Evolutionary conservation across 441 rosid genomes (phyloP).

Genomic region (Adansonia rubrostipa): DNA sequence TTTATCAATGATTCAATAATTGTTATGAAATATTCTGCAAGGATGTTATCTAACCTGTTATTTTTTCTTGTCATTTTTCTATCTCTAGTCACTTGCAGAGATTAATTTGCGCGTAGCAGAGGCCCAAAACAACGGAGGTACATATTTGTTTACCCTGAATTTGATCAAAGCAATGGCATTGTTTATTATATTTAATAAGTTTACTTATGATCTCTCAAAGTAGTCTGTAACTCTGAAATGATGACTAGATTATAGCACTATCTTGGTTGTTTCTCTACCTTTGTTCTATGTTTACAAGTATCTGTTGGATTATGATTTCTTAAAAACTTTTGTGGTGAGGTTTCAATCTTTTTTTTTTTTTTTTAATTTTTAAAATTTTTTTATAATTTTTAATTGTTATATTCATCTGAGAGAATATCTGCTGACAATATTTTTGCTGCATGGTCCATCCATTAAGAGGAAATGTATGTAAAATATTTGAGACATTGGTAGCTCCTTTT

Average conservation of each 20-base stretch:
- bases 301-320: not conserved
- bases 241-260: conserved; percentile 11
- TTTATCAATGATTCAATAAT: conserved; percentile 22
- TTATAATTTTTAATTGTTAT: not conserved
- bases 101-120: conserved; percentile 79
- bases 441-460: not conserved
- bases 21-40: conserved; percentile 22
- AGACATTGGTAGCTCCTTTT: not conserved
- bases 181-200: conserved; percentile 11
- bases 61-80: conserved; percentile 36
- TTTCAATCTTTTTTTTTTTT: not conserved
- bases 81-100: conserved; percentile 87
- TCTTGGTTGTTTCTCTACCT: not conserved
- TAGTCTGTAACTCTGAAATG: not conserved
- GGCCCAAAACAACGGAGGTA: conserved; percentile 91
- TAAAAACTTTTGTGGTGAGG: conserved; percentile 4
- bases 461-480: not conserved
- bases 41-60: conserved; percentile 34
- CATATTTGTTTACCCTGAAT: conserved; percentile 28
- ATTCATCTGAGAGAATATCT: not conserved
- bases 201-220: not conserved
- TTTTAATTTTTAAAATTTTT: not conserved
- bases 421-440: conserved; percentile 1
- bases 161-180: conserved; percentile 27
- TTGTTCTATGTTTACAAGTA: not conserved